Evolutionary conservation across 768 basidiomycete species (phyloP).

Genomic region (Myochromella boudieri): DNA sequence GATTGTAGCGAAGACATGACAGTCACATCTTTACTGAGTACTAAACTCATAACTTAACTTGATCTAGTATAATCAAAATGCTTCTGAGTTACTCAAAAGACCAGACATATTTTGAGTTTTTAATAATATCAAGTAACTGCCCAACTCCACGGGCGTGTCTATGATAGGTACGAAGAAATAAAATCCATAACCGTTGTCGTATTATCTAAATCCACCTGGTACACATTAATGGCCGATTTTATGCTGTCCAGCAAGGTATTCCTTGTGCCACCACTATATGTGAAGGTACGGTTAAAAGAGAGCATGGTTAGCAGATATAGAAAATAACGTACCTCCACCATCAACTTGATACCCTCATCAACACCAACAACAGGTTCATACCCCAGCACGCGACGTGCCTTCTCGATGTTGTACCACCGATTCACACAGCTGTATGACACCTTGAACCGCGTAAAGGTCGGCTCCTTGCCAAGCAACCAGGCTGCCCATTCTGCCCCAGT

Average conservation of each 20-base stretch:
- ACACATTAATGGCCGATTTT: constrained; percentile 35
- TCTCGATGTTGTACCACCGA: constrained; percentile 94
- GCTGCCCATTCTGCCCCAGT: constrained; percentile 71
- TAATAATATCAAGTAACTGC: constrained; percentile 3
- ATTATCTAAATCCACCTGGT: constrained; percentile 5
- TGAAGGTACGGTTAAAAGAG: background rate
- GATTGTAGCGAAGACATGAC: constrained; percentile 12
- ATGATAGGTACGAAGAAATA: constrained; percentile 11
- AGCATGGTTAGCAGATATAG: background rate
- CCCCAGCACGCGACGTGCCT: constrained; percentile 84
- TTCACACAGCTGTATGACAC: constrained; percentile 78
- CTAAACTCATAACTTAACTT: too few species aligned
- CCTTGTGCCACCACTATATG: constrained; percentile 47
- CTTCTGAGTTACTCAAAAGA: background rate
- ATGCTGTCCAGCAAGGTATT: constrained; percentile 38
- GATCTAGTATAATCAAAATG: too few species aligned
- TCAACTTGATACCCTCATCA: constrained; percentile 81
- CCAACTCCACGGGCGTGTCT: constrained; percentile 2
- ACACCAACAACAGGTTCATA: constrained; percentile 91
- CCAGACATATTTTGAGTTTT: background rate
- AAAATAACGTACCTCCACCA: constrained; percentile 62
- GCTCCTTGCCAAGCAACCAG: constrained; percentile 73
- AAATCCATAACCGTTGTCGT: constrained; percentile 1
- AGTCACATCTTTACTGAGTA: too few species aligned
- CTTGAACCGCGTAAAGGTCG: constrained; percentile 83